Percentiles rank a stretch among this genome's conserved stretches.
These are phyloP conservation scores for Ogataea populi-albae DNA, from an alignment of 805 yeast species.

Conservation along the genomic window DNA sequence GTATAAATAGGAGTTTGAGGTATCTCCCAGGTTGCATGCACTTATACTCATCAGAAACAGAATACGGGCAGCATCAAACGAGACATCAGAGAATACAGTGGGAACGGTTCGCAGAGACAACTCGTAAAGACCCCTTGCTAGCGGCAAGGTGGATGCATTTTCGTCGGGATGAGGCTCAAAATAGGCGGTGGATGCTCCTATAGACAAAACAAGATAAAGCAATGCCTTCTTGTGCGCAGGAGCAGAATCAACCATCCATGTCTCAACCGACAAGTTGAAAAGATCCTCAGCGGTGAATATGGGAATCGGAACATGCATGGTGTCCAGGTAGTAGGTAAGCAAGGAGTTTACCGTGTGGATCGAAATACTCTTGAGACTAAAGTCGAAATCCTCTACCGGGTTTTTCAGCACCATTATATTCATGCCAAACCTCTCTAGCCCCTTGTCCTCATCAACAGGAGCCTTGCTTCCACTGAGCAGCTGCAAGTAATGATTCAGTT, in stretches of 20 bases:
- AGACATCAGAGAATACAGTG: too few species aligned
- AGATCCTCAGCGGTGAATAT: constrained; percentile 20
- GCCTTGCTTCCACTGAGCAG: constrained; percentile 5
- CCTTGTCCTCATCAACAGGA: too few species aligned
- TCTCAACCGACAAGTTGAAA: constrained; percentile 13
- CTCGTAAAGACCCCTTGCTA: too few species aligned
- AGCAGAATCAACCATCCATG: constrained; percentile 16
- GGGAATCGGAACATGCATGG: constrained; percentile 24
- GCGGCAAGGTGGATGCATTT: too few species aligned
- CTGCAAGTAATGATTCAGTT: constrained; percentile 20
- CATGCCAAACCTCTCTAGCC: too few species aligned
- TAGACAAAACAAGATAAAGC: constrained; percentile 19
- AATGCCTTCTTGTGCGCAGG: constrained; percentile 13
- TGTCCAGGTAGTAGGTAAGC: constrained; percentile 21
- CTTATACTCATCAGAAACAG: constrained; percentile 19
- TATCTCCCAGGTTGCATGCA: constrained; percentile 25
- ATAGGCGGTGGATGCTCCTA: too few species aligned
- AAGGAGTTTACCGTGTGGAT: too few species aligned
- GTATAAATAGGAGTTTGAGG: constrained; percentile 22
- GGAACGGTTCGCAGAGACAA: too few species aligned
- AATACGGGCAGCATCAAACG: constrained; percentile 21
- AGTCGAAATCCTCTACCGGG: too few species aligned
- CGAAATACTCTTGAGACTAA: too few species aligned
- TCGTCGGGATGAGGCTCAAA: too few species aligned
- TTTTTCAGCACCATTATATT: too few species aligned